Percentiles rank a stretch among this genome's conserved stretches.
Conservation (phyloP, 306 rosid genomes). For the Cicer cuneatum region DNA sequence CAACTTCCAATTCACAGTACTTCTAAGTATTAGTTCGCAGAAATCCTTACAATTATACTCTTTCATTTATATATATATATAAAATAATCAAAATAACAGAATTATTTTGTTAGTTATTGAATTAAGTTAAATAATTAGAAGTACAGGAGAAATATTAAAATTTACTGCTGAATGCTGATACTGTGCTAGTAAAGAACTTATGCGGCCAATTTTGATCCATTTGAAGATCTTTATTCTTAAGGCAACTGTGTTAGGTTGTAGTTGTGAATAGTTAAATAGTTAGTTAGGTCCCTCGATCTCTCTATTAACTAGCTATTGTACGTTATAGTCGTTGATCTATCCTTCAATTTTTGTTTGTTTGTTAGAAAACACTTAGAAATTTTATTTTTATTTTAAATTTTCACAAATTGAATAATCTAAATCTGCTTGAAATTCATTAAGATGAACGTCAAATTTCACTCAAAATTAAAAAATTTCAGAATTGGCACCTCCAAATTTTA, state of each 20-base stretch:
- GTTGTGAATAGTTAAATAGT: background rate
- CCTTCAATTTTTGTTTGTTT: background rate
- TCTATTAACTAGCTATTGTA: conserved; percentile 4
- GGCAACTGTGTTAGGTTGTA: background rate
- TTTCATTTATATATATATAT: too few relatives aligned
- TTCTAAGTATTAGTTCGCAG: too few relatives aligned
- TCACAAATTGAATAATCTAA: background rate
- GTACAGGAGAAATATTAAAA: conserved; percentile 4
- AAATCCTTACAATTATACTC: too few relatives aligned
- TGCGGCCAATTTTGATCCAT: conserved; percentile 10
- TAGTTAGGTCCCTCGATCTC: background rate
- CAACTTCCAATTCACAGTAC: too few relatives aligned
- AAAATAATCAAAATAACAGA: too few relatives aligned
- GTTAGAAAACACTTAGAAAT: background rate
- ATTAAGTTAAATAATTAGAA: background rate
- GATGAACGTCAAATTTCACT: background rate
- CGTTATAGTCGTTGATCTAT: background rate
- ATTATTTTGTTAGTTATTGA: conserved; percentile 22
- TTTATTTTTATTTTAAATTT: background rate
- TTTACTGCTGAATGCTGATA: conserved; percentile 8
- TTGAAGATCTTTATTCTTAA: background rate
- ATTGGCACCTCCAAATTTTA: background rate
- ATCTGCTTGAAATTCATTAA: background rate
- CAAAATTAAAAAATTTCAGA: background rate
- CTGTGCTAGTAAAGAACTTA: conserved; percentile 3